Conservation (phyloP, 2,329 filamentous ascomycete species). For the Xylariomycetidae sp. region DNA sequence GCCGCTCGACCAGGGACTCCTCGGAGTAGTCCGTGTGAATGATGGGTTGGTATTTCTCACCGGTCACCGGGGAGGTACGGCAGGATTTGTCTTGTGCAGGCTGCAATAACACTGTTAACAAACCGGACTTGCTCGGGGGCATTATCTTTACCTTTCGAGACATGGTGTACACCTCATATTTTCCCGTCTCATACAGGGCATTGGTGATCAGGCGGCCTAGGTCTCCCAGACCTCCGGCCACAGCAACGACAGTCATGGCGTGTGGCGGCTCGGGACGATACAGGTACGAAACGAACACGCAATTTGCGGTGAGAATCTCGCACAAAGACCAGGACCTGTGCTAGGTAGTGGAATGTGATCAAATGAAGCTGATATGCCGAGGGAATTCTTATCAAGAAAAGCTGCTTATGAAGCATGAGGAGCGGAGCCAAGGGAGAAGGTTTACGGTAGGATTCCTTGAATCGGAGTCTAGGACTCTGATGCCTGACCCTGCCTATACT, state of each 20-base stretch:
- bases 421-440: too few species aligned
- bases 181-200: constrained; percentile 19
- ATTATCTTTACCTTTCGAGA: constrained; percentile 19
- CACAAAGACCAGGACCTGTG: too few species aligned
- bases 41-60: constrained; percentile 15
- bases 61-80: constrained; percentile 16
- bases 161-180: constrained; percentile 22
- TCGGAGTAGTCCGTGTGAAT: constrained; percentile 26
- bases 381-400: too few species aligned
- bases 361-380: too few species aligned
- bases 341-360: too few species aligned
- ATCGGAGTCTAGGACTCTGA: too few species aligned
- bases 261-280: too few species aligned
- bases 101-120: constrained; percentile 6
- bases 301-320: too few species aligned
- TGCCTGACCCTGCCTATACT: too few species aligned
- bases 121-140: not conserved
- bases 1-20: constrained; percentile 13
- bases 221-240: constrained; percentile 22
- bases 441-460: too few species aligned
- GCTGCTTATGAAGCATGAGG: too few species aligned
- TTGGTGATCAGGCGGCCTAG: constrained; percentile 20
- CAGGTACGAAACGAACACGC: too few species aligned
- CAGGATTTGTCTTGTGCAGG: constrained; percentile 7
- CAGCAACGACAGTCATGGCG: constrained; percentile 22